phyloP scores from a whole-genome alignment of 2,329 filamentous ascomycete genomes.

The Aspergillus pseudoterreus region DNA sequence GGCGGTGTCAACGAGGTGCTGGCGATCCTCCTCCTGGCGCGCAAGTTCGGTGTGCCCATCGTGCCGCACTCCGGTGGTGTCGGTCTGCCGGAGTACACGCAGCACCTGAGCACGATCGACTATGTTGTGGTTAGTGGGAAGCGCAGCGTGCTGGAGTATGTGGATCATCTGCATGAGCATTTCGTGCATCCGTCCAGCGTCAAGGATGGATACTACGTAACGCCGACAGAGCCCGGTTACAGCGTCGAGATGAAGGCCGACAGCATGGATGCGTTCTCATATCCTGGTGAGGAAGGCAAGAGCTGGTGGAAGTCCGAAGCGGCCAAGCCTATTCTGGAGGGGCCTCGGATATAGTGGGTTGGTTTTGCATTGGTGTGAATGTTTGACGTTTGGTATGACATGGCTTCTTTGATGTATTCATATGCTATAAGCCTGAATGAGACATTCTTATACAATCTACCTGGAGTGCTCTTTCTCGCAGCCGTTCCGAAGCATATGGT shows the following conservation, averaged over 20 bases:
- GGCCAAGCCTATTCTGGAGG: constrained; percentile 70
- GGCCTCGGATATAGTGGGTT: constrained; percentile 31
- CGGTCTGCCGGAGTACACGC: constrained; percentile 87
- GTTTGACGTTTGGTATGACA: no score
- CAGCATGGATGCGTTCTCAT: constrained; percentile 77
- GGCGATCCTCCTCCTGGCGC: constrained; percentile 80
- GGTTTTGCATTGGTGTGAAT: not conserved
- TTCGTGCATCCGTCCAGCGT: constrained; percentile 79
- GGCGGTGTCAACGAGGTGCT: constrained; percentile 90
- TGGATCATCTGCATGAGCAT: constrained; percentile 91
- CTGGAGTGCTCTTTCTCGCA: no score
- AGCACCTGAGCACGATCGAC: constrained; percentile 88
- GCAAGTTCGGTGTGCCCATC: constrained; percentile 67
- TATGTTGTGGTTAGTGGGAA: constrained; percentile 83
- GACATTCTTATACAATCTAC: no score
- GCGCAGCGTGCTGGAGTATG: constrained; percentile 80
- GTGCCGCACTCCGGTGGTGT: constrained; percentile 89
- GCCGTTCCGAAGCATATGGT: no score
- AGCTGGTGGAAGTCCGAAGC: constrained; percentile 84
- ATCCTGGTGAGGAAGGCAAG: constrained; percentile 70
- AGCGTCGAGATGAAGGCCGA: constrained; percentile 90
- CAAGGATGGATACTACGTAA: constrained; percentile 82
- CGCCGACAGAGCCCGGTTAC: constrained; percentile 77
- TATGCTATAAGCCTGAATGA: no score
- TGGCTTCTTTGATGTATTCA: no score